A percentile compares a stretch with the other conserved stretches of the same genome.
phyloP scores from a whole-genome alignment of 2,329 filamentous ascomycete genomes.

The Beauveria brongniartii region DNA sequence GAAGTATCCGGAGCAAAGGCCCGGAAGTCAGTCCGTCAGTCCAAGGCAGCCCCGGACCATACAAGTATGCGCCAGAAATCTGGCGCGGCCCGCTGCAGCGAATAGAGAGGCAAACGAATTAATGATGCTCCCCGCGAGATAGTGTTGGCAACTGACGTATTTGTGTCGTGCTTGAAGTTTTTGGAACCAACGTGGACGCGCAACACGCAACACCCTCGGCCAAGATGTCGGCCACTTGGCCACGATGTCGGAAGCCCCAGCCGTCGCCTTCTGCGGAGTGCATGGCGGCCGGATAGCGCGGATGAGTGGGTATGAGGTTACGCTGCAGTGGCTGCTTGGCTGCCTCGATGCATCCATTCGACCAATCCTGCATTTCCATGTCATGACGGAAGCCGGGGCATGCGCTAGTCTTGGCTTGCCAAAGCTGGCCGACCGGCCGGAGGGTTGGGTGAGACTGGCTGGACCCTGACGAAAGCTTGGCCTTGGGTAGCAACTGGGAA shows the following conservation, averaged over 20 bases:
- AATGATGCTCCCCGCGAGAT: neutral
- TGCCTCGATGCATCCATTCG: neutral
- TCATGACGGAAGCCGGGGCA: neutral
- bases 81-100: neutral
- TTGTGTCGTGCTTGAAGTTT: neutral
- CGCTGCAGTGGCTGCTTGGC: neutral
- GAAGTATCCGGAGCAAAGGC: neutral
- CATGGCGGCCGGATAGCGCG: neutral
- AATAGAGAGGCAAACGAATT: neutral
- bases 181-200: neutral
- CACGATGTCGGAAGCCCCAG: constrained; percentile 4
- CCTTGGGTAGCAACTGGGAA: neutral
- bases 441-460: neutral
- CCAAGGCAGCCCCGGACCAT: neutral
- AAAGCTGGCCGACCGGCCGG: neutral
- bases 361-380: neutral
- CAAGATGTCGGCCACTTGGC: too few relatives aligned
- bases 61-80: neutral
- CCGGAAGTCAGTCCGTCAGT: neutral
- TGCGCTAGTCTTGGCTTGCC: neutral
- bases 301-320: neutral
- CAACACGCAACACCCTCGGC: neutral
- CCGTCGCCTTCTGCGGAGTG: neutral
- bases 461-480: constrained; percentile 1
- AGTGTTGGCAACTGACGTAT: neutral